Percentiles rank a stretch among this genome's conserved stretches.
Conservation (phyloP, 768 basidiomycete species). For the Lactifluus subvellereus region DNA sequence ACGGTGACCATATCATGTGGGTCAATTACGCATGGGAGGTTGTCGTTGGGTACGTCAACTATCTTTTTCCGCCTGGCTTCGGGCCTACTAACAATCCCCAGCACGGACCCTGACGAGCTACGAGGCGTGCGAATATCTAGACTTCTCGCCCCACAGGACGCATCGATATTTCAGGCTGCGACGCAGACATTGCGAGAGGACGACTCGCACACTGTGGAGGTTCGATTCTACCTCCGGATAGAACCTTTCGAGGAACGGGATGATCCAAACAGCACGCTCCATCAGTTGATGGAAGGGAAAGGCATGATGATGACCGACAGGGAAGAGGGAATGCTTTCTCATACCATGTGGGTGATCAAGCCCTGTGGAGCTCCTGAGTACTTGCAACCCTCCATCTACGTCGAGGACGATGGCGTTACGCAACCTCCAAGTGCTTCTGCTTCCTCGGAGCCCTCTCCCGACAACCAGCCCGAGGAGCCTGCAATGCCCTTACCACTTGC, state of each 20-base stretch:
- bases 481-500: slow-evolving; percentile 69
- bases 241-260: slow-evolving; percentile 54
- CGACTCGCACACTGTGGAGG: slow-evolving; percentile 91
- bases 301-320: slow-evolving; percentile 98
- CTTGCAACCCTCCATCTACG: slow-evolving; percentile 55
- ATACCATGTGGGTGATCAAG: slow-evolving; percentile 98
- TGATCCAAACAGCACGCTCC: slow-evolving; percentile 44
- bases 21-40: slow-evolving; percentile 93
- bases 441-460: neutral
- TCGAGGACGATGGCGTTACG: slow-evolving; percentile 41
- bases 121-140: slow-evolving; percentile 76
- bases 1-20: slow-evolving; percentile 94
- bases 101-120: slow-evolving; percentile 77
- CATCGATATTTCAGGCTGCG: slow-evolving; percentile 79
- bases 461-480: slow-evolving; percentile 30
- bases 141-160: slow-evolving; percentile 73
- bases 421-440: slow-evolving; percentile 33
- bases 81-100: slow-evolving; percentile 32
- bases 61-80: slow-evolving; percentile 7
- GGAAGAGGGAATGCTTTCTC: slow-evolving; percentile 78
- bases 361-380: slow-evolving; percentile 68
- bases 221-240: slow-evolving; percentile 80
- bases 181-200: slow-evolving; percentile 81
- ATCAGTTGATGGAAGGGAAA: slow-evolving; percentile 91
- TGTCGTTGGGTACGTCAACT: slow-evolving; percentile 70